Evolutionary conservation across 495 filamentous ascomycete species (phyloP), one percentile per base, ranked within the genome.

Genomic region (Penicillium bialowiezense): DNA sequence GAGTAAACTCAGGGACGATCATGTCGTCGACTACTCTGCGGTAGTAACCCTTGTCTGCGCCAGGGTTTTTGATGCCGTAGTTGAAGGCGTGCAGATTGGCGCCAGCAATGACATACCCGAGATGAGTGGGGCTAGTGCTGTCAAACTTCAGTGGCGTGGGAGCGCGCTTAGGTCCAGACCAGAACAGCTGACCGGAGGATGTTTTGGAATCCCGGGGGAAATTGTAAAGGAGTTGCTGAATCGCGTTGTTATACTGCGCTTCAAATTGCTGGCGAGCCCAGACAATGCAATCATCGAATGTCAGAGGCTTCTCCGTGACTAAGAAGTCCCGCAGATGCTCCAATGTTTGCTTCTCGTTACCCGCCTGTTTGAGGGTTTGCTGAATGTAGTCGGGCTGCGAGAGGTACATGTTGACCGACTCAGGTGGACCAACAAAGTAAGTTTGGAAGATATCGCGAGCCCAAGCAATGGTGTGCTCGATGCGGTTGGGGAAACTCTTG

Each of bases 381-480:
- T 89, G 87, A 33, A 97, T 80, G 69, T 95, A 99, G 66, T 96
- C 90, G 10, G 92, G 80, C 65, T 97, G 88, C 5, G 84, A 86
- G 33, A 97, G 79, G 59, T 99, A 99, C 48, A 95, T 81, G 67
- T 99, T 99, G 57, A 92, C 91, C 13, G 91, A 85, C 71, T 99
- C 93, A 14, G 92, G 88, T 12, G 91, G 89, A 45, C 91, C 91
- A 50, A 95, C 90, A 57, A 96, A 99, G 48, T 87, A 91, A 15
- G 84, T 83, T 67, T 96, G 89, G 75, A 99, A 99, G 17, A 96
- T 74, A 60, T 97, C 93, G 37, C 92, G 83, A 20, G 91, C 88
- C 95, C 95, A 99, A 17, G 95, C 95, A 65, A 99, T 99, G 5
- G 95, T 99, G 63, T 99, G 95, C 71, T 99, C 90, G 63, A 99